A percentile compares a stretch with the other conserved stretches of the same genome.
Evolutionary conservation across 768 basidiomycete species (phyloP).

Genomic region (Rhizopogon salebrosus): DNA sequence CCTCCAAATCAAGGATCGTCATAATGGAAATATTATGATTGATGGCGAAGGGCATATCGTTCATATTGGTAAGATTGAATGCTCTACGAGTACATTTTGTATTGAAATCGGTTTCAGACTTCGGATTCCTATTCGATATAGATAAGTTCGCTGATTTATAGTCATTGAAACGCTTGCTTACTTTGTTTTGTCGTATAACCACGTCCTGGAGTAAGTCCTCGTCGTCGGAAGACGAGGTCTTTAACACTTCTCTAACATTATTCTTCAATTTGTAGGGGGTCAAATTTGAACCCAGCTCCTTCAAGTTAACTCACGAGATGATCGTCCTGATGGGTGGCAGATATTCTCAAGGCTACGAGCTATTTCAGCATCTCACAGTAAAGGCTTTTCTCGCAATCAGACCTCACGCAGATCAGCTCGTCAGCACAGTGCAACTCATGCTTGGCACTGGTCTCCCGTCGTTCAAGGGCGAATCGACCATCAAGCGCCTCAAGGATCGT

Average conservation of each 20-base stretch:
- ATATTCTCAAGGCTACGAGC: slow-evolving; percentile 88
- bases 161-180: slow-evolving; percentile 15
- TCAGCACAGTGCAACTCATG: slow-evolving; percentile 89
- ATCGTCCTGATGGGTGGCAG: slow-evolving; percentile 95
- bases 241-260: slow-evolving; percentile 5
- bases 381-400: slow-evolving; percentile 96
- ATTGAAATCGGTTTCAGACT: slow-evolving; percentile 48
- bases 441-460: slow-evolving; percentile 91
- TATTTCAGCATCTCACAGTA: slow-evolving; percentile 90
- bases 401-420: slow-evolving; percentile 88
- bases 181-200: slow-evolving; percentile 20
- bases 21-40: slow-evolving; percentile 99
- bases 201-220: slow-evolving; percentile 57
- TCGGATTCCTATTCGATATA: slow-evolving; percentile 97
- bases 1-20: slow-evolving; percentile 96
- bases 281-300: slow-evolving; percentile 97
- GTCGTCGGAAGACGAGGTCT: neutral
- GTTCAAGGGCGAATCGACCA: slow-evolving; percentile 94
- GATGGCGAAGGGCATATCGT: slow-evolving; percentile 96
- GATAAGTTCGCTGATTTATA: slow-evolving; percentile 59
- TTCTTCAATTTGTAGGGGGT: slow-evolving; percentile 60
- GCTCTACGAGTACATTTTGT: neutral
- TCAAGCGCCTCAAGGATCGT: slow-evolving; percentile 79
- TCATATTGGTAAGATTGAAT: slow-evolving; percentile 69
- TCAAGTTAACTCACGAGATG: slow-evolving; percentile 99